Evolutionary conservation across 2,329 filamentous ascomycete species (phyloP), one percentile per base, ranked within the genome.

Genomic region (Coniochaeta hoffmannii): DNA sequence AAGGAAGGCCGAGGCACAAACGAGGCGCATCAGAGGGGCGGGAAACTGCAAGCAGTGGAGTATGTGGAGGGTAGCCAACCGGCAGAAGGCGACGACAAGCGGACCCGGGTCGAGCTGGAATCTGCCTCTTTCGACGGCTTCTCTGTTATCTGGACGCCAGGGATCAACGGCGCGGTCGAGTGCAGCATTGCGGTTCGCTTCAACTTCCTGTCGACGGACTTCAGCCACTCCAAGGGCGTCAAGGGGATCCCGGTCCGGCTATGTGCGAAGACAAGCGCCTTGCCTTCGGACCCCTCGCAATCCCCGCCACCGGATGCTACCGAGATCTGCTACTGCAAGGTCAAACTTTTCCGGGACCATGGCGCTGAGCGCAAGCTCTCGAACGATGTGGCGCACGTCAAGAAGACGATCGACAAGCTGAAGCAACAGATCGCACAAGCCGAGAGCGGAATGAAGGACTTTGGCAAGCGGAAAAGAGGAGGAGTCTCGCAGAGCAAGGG

Each of bases 201-300:
- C 78, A 99, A 99, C 73, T 99, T 99, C 67, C 78, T 99, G 0
- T 99, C 94, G 0, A 99, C 94, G 9, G 94, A 99, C 68, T 99
- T 97, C 68, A 97, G 93, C 69, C 94, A 97, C 67, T 97, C 94
- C 10, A 99, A 99, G 68, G 94, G 94, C 49, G 94, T 99, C 51
- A 99, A 97, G 72, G 94, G 94, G 34, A 97, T 97, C 61, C 93
- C 94, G 0, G 92, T 99, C 4, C 80, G 94, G 55, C 80, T 97
- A 0, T 97, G 93, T 69, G 86, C 92, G 14, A 97, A 97, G 72
- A 97, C 94, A 0, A 87, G 88, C 60, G 71, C 86, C 11, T 57
- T 93, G 1, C 73, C 79, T 0, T 72, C 77, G 15, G 78, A 79
- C 26, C 72, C 77, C 9, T 76, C 78, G 1, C 74, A 76, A 14